These are phyloP conservation scores for Vaccinium darrowii DNA, from an alignment of 148 eudicot species.

Conservation along the genomic window DNA sequence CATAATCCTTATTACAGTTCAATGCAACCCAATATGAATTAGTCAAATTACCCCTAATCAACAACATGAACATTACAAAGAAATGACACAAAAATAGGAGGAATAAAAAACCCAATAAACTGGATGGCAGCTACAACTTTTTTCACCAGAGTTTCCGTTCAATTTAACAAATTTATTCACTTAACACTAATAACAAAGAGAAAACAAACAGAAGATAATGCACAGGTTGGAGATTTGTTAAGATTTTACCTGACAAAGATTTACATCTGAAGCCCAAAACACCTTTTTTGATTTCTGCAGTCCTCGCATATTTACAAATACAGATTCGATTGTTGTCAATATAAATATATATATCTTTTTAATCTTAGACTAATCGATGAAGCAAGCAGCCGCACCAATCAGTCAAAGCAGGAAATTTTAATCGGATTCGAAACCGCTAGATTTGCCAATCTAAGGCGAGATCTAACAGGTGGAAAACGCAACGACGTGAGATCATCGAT, in stretches of 20 bases:
- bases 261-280: constrained; percentile 67
- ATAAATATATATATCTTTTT: not conserved
- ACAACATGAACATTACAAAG: not conserved
- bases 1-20: not conserved
- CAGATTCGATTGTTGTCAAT: constrained; percentile 15
- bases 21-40: not conserved
- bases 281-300: constrained; percentile 72
- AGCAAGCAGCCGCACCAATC: constrained; percentile 1
- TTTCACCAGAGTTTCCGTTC: not conserved
- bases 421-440: not conserved
- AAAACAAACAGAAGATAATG: not conserved
- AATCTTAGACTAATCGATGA: constrained; percentile 10
- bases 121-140: not conserved
- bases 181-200: not conserved
- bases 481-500: not conserved
- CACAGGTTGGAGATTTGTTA: constrained; percentile 2
- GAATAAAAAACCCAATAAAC: not conserved
- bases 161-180: not conserved
- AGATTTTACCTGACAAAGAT: constrained; percentile 73
- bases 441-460: not conserved
- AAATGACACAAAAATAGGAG: not conserved
- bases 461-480: not conserved
- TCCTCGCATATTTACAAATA: constrained; percentile 53
- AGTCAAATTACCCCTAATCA: not conserved
- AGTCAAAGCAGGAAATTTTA: not conserved